Evolutionary conservation across 2,329 filamentous ascomycete genomes (phyloP), one percentile per base, ranked within the genome.

Genomic region (Mycogone perniciosa): DNA sequence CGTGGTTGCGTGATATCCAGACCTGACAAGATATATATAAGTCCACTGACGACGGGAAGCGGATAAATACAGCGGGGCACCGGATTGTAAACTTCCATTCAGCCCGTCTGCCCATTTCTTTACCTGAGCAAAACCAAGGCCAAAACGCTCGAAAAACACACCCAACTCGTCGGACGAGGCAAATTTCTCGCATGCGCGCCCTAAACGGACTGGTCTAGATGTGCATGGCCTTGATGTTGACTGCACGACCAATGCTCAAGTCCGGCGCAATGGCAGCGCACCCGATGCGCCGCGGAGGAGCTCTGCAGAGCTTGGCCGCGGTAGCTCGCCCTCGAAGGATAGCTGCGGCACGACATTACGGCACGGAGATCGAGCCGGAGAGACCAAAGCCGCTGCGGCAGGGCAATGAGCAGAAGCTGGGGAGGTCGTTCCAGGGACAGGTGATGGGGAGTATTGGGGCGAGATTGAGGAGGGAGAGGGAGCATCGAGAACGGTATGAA

Each of bases 371-470:
- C 31, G 67, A 70, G 54, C 65, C 66, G 8, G 65, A 68, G 55
- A 58, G 61, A 38, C 59, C 64, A 44, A 67, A 62, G 46, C 49
- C 60, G 5, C 60, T 55, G 47, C 57, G 62, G 13, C 60, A 64
- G 54, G 52, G 48, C 48, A 71, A 70, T 51, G 69, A 72, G 57
- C 57, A 64, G 56, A 71, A 62, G 60, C 60, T 64, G 29, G 70
- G 67, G 11, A 58, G 71, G 43, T 66, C 71, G 4, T 84, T 83
- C 61, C 75, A 77, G 59, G 79, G 79, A 20, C 80, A 83, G 66
- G 73, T 84, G 59, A 77, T 80, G 60, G 76, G 80, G 57, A 81
- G 78, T 55, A 79, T 81, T 45, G 72, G 72, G 46, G 70, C 74
- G 49, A 75, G 80, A 53, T 68, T 82, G 55, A 70, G 72, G 56